phyloP scores from a whole-genome alignment of 1,284 basidiomycete genomes.

The Exobasidium rhododendri region DNA sequence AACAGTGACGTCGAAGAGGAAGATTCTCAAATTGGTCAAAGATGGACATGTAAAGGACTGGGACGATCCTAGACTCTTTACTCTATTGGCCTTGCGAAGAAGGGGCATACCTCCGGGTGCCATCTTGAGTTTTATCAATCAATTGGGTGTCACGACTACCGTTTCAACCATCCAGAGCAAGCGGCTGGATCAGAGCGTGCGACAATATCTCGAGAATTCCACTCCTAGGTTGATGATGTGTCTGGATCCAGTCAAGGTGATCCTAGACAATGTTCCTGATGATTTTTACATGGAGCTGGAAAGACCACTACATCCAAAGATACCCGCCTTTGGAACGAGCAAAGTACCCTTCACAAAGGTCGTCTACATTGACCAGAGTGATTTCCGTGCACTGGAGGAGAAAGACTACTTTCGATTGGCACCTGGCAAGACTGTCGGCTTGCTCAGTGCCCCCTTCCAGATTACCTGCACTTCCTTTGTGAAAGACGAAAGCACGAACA shows the following conservation, averaged over 20 bases:
- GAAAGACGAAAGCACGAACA: slow-evolving; percentile 65
- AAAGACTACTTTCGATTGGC: slow-evolving; percentile 97
- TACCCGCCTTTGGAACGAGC: slow-evolving; percentile 78
- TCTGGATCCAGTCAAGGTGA: slow-evolving; percentile 82
- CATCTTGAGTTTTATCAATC: slow-evolving; percentile 85
- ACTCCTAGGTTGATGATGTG: slow-evolving; percentile 92
- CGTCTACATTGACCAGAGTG: slow-evolving; percentile 89
- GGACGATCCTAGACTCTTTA: slow-evolving; percentile 98
- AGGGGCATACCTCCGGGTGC: slow-evolving; percentile 94
- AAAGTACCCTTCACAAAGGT: slow-evolving; percentile 82
- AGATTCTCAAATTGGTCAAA: slow-evolving; percentile 84
- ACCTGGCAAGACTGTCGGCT: slow-evolving; percentile 91
- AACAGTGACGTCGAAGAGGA: slow-evolving; percentile 95
- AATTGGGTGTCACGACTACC: slow-evolving; percentile 81
- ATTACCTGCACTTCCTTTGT: slow-evolving; percentile 84
- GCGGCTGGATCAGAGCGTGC: slow-evolving; percentile 84
- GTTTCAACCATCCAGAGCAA: slow-evolving; percentile 78
- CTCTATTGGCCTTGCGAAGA: slow-evolving; percentile 87
- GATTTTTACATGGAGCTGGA: slow-evolving; percentile 80
- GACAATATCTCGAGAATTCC: slow-evolving; percentile 82
- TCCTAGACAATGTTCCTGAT: slow-evolving; percentile 77
- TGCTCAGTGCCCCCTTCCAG: slow-evolving; percentile 91
- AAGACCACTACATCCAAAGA: slow-evolving; percentile 92
- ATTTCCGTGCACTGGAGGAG: slow-evolving; percentile 87
- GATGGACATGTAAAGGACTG: slow-evolving; percentile 82